A percentile compares a stretch with the other conserved stretches of the same genome.
phyloP scores from a whole-genome alignment of 257 asterid genomes.

The Solanum acaule region DNA sequence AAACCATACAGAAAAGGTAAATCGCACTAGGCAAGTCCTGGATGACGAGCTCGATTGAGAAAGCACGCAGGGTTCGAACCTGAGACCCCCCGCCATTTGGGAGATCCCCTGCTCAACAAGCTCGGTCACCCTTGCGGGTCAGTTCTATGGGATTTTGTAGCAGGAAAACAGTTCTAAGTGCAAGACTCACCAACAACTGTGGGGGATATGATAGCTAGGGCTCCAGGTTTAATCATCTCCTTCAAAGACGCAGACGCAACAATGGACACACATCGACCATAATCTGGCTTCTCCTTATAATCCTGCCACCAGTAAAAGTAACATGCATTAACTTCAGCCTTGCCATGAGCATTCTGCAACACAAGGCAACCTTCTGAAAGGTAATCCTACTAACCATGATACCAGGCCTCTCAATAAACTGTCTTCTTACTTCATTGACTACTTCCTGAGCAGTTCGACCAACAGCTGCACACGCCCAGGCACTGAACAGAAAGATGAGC shows the following conservation, averaged over 20 bases:
- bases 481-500: constrained; percentile 95
- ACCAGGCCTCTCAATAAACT: constrained; percentile 98
- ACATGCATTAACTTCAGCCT: background rate
- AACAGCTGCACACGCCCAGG: constrained; percentile 99
- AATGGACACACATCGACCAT: constrained; percentile 91
- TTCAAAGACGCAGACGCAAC: constrained; percentile 96
- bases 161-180: background rate
- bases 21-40: background rate
- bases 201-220: constrained; percentile 92
- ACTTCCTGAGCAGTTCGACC: constrained; percentile 99
- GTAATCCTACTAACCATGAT: constrained; percentile 67
- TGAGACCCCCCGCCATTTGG: background rate
- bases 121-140: background rate
- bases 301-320: constrained; percentile 40
- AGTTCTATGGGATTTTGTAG: background rate
- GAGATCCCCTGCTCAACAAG: background rate
- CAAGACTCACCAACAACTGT: constrained; percentile 58
- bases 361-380: background rate
- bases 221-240: constrained; percentile 99
- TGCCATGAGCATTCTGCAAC: background rate
- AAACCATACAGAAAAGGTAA: background rate
- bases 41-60: background rate
- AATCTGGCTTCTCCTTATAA: constrained; percentile 97
- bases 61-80: background rate
- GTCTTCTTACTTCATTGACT: constrained; percentile 97